A percentile compares a stretch with the other conserved stretches of the same genome.
Evolutionary conservation across 768 basidiomycete genomes (phyloP).

Genomic region (Leccinum boreale): DNA sequence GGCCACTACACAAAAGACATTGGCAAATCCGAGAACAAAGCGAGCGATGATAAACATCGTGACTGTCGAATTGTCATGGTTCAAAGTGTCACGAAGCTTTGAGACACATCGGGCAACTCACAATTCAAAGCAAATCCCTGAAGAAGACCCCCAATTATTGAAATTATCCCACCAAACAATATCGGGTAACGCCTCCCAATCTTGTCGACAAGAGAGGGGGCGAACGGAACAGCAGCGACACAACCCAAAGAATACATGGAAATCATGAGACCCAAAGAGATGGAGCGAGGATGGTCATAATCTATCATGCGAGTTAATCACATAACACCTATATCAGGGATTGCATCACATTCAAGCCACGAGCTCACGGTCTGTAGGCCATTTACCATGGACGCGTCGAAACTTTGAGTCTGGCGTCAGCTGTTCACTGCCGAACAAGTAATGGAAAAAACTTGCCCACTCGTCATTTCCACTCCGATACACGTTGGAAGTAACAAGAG

Average conservation of each 20-base stretch:
- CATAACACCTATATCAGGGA: neutral
- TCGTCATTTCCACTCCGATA: neutral
- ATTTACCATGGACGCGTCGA: constrained; percentile 56
- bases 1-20: neutral
- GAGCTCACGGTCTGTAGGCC: constrained; percentile 57
- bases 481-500: neutral
- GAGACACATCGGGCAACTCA: neutral
- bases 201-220: neutral
- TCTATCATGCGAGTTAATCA: constrained; percentile 31
- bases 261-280: neutral
- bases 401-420: constrained; percentile 8
- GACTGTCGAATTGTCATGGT: neutral
- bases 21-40: neutral
- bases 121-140: constrained; percentile 6
- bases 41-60: constrained; percentile 12
- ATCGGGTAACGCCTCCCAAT: constrained; percentile 7
- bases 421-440: accelerated
- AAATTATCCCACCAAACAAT: constrained; percentile 19
- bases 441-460: neutral
- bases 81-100: neutral
- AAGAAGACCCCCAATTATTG: neutral
- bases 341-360: constrained; percentile 50
- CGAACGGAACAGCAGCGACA: neutral
- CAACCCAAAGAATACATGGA: neutral
- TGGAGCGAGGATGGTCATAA: constrained; percentile 52